These are phyloP conservation scores for Epichloe glyceriae DNA, from an alignment of 2,329 filamentous ascomycete genomes.

Conservation along the genomic window DNA sequence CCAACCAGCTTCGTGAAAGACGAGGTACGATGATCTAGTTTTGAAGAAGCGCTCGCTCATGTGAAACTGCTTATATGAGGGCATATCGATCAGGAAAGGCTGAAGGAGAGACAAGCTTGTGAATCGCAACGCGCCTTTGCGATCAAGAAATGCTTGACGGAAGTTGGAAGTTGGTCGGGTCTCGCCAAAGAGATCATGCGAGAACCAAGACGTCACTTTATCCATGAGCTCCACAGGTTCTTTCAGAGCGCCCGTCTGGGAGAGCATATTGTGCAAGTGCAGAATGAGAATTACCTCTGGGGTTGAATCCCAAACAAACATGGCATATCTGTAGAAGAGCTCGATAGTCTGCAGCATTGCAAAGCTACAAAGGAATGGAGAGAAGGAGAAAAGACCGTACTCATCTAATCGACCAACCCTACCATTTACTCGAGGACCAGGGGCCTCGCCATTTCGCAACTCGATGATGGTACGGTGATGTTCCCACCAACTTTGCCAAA, in stretches of 20 bases:
- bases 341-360: slow-evolving; percentile 32
- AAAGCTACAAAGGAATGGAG: slow-evolving; percentile 33
- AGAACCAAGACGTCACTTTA: neutral
- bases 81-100: slow-evolving; percentile 9
- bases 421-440: no score
- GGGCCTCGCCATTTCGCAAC: neutral
- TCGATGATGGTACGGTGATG: neutral
- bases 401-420: slow-evolving; percentile 11
- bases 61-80: slow-evolving; percentile 8
- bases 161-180: neutral
- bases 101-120: neutral
- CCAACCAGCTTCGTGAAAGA: slow-evolving; percentile 2
- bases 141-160: neutral
- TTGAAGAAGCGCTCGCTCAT: slow-evolving; percentile 6
- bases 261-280: slow-evolving; percentile 36
- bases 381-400: slow-evolving; percentile 35
- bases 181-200: neutral
- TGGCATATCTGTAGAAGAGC: slow-evolving; percentile 19
- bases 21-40: slow-evolving; percentile 5
- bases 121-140: neutral
- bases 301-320: slow-evolving; percentile 26
- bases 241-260: slow-evolving; percentile 26
- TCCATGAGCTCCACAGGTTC: slow-evolving; percentile 20
- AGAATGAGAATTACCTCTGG: slow-evolving; percentile 26
- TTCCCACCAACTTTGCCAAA: neutral